Percentiles rank a stretch among this genome's conserved stretches.
Conservation (phyloP, 106 monocot genomes). For the Dendrobium nobile region DNA sequence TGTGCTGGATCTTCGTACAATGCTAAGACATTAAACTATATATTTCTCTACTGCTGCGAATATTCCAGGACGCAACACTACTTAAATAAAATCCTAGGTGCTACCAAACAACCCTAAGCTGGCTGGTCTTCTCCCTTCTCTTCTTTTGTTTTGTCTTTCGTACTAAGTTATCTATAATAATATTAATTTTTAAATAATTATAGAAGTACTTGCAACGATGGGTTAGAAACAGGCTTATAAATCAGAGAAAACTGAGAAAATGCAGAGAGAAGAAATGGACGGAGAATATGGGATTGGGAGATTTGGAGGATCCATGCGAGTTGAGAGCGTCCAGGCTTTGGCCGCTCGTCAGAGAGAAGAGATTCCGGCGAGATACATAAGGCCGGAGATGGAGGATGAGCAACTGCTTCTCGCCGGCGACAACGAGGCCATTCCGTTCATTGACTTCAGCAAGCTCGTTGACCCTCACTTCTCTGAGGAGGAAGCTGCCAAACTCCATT, state of each 20-base stretch:
- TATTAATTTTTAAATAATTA: no score
- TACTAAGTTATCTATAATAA: no score
- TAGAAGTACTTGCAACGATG: no score
- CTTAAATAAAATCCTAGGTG: no score
- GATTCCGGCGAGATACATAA: constrained; percentile 34
- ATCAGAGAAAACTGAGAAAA: neutral
- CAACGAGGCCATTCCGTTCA: constrained; percentile 21
- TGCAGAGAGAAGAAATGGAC: neutral
- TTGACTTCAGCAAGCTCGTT: constrained; percentile 33
- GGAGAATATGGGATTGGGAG: neutral
- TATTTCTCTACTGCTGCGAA: no score
- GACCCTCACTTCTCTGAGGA: constrained; percentile 15
- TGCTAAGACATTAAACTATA: no score
- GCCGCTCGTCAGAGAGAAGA: constrained; percentile 5
- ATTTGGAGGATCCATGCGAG: constrained; percentile 13
- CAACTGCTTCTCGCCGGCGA: neutral
- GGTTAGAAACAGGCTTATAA: no score
- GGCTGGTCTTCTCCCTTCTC: no score
- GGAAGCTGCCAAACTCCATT: constrained; percentile 32
- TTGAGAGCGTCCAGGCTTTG: constrained; percentile 33
- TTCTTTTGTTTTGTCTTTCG: no score
- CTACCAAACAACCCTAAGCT: no score
- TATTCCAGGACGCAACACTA: no score
- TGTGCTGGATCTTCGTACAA: no score
- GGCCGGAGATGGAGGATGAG: constrained; percentile 23